These are phyloP conservation scores for Periconia sp. DNA, from an alignment of 2,329 filamentous ascomycete genomes.

Conservation along the genomic window DNA sequence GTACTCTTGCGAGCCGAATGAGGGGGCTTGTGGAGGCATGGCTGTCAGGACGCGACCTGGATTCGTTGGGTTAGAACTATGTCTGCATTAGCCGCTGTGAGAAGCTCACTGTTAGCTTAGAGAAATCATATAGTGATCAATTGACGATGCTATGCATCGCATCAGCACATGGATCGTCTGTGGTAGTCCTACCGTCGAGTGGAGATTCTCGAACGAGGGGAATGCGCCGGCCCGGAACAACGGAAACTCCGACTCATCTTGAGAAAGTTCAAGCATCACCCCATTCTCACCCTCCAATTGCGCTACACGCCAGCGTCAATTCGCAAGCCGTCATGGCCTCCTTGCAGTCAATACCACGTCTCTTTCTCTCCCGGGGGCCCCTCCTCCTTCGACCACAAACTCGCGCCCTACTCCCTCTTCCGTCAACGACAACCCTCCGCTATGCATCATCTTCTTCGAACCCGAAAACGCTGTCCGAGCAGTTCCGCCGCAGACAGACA, in stretches of 20 bases:
- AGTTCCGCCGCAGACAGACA: constrained; percentile 47
- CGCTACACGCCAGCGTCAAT: constrained; percentile 24
- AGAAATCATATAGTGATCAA: background rate
- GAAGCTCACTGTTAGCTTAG: constrained; percentile 19
- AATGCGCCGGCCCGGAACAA: constrained; percentile 13
- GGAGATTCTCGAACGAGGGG: background rate
- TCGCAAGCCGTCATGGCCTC: constrained; percentile 35
- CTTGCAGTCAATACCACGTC: constrained; percentile 41
- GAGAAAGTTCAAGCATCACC: constrained; percentile 15
- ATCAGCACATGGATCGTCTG: background rate
- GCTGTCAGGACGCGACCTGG: constrained; percentile 14
- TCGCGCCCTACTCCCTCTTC: constrained; percentile 22
- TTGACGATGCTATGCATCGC: background rate
- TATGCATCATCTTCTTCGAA: constrained; percentile 36
- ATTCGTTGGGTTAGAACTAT: constrained; percentile 5
- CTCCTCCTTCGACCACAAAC: constrained; percentile 30
- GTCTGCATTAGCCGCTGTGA: constrained; percentile 6
- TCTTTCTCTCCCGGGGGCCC: constrained; percentile 37
- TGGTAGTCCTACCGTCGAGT: background rate
- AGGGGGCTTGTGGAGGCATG: constrained; percentile 33
- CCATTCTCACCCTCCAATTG: constrained; percentile 11
- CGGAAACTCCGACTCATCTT: constrained; percentile 19
- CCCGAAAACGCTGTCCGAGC: constrained; percentile 35
- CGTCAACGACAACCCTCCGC: constrained; percentile 26
- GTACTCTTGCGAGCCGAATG: constrained; percentile 43